A percentile compares a stretch with the other conserved stretches of the same genome.
These are phyloP conservation scores for Megacollybia platyphylla DNA, from an alignment of 1,284 basidiomycete genomes.

Conservation along the genomic window DNA sequence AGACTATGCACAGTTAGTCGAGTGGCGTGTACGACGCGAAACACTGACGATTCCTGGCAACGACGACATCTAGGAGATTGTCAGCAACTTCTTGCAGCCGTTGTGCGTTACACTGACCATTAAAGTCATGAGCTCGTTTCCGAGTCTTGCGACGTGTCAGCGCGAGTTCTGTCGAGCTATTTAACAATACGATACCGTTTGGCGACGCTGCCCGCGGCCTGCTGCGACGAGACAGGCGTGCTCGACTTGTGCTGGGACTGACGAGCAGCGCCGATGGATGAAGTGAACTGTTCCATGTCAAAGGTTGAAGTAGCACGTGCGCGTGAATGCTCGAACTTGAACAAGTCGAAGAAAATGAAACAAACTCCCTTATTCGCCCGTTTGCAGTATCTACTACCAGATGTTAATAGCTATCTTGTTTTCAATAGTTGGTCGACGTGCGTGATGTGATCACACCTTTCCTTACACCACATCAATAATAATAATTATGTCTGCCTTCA, in stretches of 20 bases:
- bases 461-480: too few species aligned
- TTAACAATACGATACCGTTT: constrained; percentile 41
- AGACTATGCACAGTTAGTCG: constrained; percentile 31
- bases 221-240: constrained; percentile 33
- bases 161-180: constrained; percentile 5
- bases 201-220: constrained; percentile 61
- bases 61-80: constrained; percentile 55
- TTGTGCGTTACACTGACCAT: constrained; percentile 41
- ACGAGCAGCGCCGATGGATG: constrained; percentile 48
- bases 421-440: too few species aligned
- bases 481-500: constrained; percentile 3
- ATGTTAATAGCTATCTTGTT: too few species aligned
- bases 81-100: constrained; percentile 1
- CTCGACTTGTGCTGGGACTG: constrained; percentile 36
- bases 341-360: too few species aligned
- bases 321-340: too few species aligned
- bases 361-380: too few species aligned
- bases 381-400: too few species aligned
- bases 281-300: constrained; percentile 35
- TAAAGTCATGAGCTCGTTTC: constrained; percentile 73
- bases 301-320: too few species aligned
- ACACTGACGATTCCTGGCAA: constrained; percentile 67
- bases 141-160: constrained; percentile 31
- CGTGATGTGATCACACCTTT: too few species aligned
- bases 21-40: not conserved